These are phyloP conservation scores for Talaromyces sp. DNA, from an alignment of 2,329 filamentous ascomycete genomes.

Conservation along the genomic window DNA sequence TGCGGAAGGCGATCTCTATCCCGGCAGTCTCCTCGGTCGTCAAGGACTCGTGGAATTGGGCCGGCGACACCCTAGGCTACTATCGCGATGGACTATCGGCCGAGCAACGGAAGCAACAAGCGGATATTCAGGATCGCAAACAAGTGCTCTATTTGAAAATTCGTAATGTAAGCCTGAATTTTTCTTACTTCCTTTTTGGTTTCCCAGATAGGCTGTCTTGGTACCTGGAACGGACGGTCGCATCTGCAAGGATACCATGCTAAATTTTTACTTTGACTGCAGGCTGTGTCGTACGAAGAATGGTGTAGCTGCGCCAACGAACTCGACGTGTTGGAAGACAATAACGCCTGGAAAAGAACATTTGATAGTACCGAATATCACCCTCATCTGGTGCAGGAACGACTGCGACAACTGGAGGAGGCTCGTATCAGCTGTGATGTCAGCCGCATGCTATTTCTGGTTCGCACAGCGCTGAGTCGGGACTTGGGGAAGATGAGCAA, in stretches of 20 bases:
- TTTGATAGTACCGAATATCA: constrained; percentile 71
- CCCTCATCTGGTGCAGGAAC: constrained; percentile 66
- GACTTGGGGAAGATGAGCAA: constrained; percentile 87
- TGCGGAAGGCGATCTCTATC: constrained; percentile 33
- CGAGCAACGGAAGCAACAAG: constrained; percentile 53
- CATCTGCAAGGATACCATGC: constrained; percentile 13
- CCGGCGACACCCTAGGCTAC: constrained; percentile 35
- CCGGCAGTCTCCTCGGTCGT: constrained; percentile 39
- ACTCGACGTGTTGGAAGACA: constrained; percentile 77
- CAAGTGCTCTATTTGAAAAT: constrained; percentile 66
- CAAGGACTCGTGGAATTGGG: constrained; percentile 38
- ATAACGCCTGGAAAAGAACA: constrained; percentile 78
- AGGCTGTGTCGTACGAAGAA: constrained; percentile 70
- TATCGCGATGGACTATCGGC: constrained; percentile 58
- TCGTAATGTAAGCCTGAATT: constrained; percentile 59
- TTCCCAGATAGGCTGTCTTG: neutral
- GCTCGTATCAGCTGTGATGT: constrained; percentile 73
- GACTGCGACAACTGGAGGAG: constrained; percentile 73
- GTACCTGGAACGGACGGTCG: constrained; percentile 8
- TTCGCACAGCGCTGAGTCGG: constrained; percentile 78
- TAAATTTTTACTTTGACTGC: constrained; percentile 13
- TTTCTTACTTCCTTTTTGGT: neutral
- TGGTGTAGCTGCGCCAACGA: constrained; percentile 77
- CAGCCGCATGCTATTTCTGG: constrained; percentile 74
- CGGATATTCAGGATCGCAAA: constrained; percentile 60